Conservation (phyloP, 1,284 basidiomycete genomes). For the Garcileccinum viscosum region DNA sequence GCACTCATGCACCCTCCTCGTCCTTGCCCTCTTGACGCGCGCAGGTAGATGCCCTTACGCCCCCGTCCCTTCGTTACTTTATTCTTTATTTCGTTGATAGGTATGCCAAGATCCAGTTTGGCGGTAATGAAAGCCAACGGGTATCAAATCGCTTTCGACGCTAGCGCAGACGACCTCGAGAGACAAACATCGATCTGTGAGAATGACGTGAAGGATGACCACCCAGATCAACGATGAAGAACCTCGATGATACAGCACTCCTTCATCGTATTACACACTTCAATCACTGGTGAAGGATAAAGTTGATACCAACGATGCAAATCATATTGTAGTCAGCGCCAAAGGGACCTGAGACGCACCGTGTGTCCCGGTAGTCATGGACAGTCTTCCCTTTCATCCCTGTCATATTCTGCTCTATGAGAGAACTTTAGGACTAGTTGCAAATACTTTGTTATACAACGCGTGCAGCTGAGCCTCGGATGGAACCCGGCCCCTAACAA, state of each 20-base stretch:
- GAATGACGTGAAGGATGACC: conserved; percentile 4
- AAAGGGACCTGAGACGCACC: conserved; percentile 96
- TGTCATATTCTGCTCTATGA: conserved; percentile 99
- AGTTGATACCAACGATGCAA: conserved; percentile 96
- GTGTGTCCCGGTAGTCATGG: conserved; percentile 95
- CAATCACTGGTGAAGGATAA: conserved; percentile 95
- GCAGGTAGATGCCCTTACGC: no score
- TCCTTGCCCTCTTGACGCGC: no score
- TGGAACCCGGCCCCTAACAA: conserved; percentile 94
- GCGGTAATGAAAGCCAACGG: conserved; percentile 98
- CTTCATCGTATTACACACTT: conserved; percentile 98
- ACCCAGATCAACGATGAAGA: conserved; percentile 15
- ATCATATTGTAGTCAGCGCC: conserved; percentile 99
- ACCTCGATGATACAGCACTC: conserved; percentile 99
- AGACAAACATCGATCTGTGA: conserved; percentile 96
- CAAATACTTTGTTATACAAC: conserved; percentile 92
- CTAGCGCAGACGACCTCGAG: conserved; percentile 95
- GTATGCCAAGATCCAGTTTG: conserved; percentile 95
- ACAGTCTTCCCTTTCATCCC: conserved; percentile 99
- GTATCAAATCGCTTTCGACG: conserved; percentile 98
- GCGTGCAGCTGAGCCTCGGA: conserved; percentile 85
- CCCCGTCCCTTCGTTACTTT: conserved; percentile 95
- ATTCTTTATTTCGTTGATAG: conserved; percentile 98
- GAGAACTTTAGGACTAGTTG: conserved; percentile 95
- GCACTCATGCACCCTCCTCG: no score